Percentiles rank a stretch among this genome's conserved stretches.
Conservation (phyloP, 169 alveolate genomes). For the Plasmodium gonderi region DNA sequence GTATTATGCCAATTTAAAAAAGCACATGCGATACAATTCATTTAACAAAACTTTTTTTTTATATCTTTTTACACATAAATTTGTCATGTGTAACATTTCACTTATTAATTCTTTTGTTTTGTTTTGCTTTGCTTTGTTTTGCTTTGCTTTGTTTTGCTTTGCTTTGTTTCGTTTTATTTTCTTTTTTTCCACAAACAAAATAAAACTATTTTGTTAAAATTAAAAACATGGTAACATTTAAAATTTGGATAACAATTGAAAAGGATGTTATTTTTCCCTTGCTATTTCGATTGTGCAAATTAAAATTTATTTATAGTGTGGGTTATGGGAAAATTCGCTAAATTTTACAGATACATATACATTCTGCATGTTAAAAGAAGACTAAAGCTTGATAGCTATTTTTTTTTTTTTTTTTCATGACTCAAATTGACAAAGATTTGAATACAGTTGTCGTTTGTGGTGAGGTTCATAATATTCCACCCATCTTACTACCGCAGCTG, state of each 20-base stretch:
- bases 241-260: not conserved
- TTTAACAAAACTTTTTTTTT: not conserved
- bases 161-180: no score
- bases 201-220: constrained; percentile 11
- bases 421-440: no score
- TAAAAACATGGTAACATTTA: not conserved
- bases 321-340: no score
- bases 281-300: not conserved
- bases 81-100: not conserved
- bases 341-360: no score
- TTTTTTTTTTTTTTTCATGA: no score
- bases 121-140: no score
- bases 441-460: no score
- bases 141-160: no score
- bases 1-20: not conserved
- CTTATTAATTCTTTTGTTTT: not conserved
- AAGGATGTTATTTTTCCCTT: not conserved
- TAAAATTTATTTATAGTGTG: not conserved
- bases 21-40: not conserved
- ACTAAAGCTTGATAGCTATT: no score
- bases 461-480: no score
- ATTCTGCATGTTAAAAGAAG: no score
- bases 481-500: no score
- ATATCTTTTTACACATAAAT: not conserved
- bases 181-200: not conserved